Evolutionary conservation across 768 basidiomycete species (phyloP), one percentile per base, ranked within the genome.

Genomic region (Leccinum truebloodii): DNA sequence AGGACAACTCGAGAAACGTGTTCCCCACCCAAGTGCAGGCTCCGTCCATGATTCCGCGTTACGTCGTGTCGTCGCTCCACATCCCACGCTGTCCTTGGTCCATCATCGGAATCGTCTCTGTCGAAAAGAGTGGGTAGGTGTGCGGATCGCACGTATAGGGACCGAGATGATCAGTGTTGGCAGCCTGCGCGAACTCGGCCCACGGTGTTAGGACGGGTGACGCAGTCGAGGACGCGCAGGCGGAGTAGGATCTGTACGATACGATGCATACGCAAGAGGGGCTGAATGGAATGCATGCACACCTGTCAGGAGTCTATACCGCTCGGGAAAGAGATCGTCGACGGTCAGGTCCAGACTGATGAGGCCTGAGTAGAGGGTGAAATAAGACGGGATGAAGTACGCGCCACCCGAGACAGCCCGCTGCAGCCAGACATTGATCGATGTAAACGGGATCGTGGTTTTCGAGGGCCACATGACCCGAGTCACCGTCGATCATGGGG

Each of bases 161-260:
- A 3, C 16, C 22, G 22, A 35, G 26, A 24, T 60, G 9, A 37
- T 52, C 7, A 60, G 63, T 9, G 55, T 65, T 2, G 48, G 58
- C 2, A 48, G 35, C 10, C 51, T 34, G 12, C 22, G 35, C 6
- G 53, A 59, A 46, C 52, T 20, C 3, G 54, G 34, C 13, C 59
- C n/a, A n/a, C n/a, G n/a, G 52, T 1, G 57, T 53, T 16, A 57
- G n/a, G 20, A 41, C 26, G 10, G 60, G 56, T 1, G 66, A 65
- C 5, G 56, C 22, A 0, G 63, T 58, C 13, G 32, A 24, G 8
- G 60, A 61, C 2, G 66, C 35, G 5, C 58, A 61, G 1, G 63
- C 26, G 4, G 59, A 59, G 2, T 55, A 26, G 9, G 59, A 55
- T 37, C 62, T 63, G 50, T 39, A 35, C 6, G 35, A 46, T 28